Percentiles rank a stretch among this genome's conserved stretches.
Evolutionary conservation across 2,329 filamentous ascomycete species (phyloP).

Genomic region (Aspergillus sp.): DNA sequence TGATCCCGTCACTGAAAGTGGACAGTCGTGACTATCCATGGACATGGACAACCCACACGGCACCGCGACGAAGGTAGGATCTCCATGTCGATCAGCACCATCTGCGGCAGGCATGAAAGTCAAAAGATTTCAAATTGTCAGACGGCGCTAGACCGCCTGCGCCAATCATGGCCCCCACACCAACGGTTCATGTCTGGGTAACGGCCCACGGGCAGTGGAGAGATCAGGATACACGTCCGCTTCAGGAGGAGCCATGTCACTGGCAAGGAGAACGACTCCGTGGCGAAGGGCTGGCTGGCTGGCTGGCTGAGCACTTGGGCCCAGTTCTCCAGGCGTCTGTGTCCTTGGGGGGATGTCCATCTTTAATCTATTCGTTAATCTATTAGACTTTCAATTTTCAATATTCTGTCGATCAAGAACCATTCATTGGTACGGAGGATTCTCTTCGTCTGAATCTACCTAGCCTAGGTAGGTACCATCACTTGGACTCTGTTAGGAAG

Average conservation of each 20-base stretch:
- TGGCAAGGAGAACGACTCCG: neutral
- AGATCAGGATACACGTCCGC: conserved; percentile 7
- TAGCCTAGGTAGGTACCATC: too few species aligned
- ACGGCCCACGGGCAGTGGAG: conserved; percentile 20
- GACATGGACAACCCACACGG: neutral
- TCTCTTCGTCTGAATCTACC: too few species aligned
- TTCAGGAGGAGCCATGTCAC: neutral
- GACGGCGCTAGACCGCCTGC: conserved; percentile 11
- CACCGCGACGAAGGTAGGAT: conserved; percentile 11
- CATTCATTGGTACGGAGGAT: neutral
- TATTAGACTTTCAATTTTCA: neutral
- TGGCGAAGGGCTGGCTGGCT: conserved; percentile 7
- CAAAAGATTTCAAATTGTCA: conserved; percentile 24
- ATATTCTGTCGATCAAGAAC: neutral
- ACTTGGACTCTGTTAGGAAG: too few species aligned
- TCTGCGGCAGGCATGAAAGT: conserved; percentile 14
- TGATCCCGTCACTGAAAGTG: too few species aligned
- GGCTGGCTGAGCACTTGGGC: conserved; percentile 3
- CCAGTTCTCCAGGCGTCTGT: too few species aligned
- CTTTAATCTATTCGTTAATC: conserved; percentile 2
- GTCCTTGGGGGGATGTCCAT: conserved; percentile 1
- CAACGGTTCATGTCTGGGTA: conserved; percentile 18
- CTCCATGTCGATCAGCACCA: conserved; percentile 16
- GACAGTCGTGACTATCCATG: too few species aligned
- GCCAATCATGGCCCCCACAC: conserved; percentile 21